Percentiles rank a stretch among this genome's conserved stretches.
phyloP scores from a whole-genome alignment of 768 basidiomycete genomes.

The Xerocomellus chrysenteron region DNA sequence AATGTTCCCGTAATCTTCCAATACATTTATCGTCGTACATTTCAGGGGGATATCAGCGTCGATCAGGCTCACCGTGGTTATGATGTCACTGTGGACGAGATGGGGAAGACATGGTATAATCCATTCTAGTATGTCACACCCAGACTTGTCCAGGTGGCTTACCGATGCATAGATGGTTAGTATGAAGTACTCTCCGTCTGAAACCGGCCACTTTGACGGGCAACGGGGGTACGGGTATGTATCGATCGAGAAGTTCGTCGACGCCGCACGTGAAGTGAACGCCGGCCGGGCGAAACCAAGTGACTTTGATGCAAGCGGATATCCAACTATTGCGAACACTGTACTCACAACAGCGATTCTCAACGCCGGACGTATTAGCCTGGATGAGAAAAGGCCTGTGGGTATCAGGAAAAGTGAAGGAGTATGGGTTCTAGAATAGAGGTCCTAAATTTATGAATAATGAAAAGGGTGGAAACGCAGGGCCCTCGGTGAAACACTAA shows the following conservation, averaged over 20 bases:
- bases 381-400: conserved; percentile 88
- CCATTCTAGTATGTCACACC: conserved; percentile 80
- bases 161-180: conserved; percentile 36
- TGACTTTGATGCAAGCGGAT: conserved; percentile 75
- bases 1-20: background rate
- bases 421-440: conserved; percentile 68
- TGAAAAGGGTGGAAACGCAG: background rate
- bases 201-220: conserved; percentile 90
- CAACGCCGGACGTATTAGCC: conserved; percentile 84
- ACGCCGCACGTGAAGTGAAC: conserved; percentile 78
- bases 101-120: conserved; percentile 83
- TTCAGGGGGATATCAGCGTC: conserved; percentile 84
- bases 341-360: conserved; percentile 85
- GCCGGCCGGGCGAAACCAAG: conserved; percentile 60
- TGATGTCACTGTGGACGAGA: conserved; percentile 82
- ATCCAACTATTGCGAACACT: conserved; percentile 89
- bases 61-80: conserved; percentile 96
- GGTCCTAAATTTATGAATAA: background rate
- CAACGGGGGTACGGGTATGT: conserved; percentile 92
- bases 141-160: background rate
- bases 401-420: conserved; percentile 65
- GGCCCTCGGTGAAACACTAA: background rate
- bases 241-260: conserved; percentile 91
- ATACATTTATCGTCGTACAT: background rate
- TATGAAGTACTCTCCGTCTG: conserved; percentile 94